phyloP scores from a whole-genome alignment of 441 rosid genomes.

The Eutrema salsugineum region DNA sequence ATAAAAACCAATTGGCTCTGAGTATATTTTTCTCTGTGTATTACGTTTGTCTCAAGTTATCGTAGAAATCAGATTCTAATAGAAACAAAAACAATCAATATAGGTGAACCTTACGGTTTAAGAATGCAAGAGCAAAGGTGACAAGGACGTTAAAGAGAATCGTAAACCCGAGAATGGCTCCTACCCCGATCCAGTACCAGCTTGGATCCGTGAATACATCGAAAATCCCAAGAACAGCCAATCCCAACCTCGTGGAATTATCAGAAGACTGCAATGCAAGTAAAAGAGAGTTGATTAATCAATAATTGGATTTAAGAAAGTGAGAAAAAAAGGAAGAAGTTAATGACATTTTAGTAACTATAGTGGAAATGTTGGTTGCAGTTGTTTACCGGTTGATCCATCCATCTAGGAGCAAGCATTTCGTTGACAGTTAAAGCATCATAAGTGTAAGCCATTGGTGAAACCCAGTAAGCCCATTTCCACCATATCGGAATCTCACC shows the following conservation, averaged over 20 bases:
- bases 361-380: background rate
- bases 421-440: conserved; percentile 75
- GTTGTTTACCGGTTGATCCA: conserved; percentile 52
- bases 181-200: conserved; percentile 91
- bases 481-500: conserved; percentile 77
- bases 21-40: background rate
- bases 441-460: conserved; percentile 74
- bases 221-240: conserved; percentile 53
- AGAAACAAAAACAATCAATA: background rate
- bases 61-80: background rate
- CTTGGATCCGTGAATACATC: conserved; percentile 42
- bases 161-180: conserved; percentile 52
- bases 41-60: background rate
- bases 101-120: conserved; percentile 63
- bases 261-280: conserved; percentile 52
- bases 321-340: background rate
- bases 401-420: conserved; percentile 87
- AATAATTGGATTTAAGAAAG: background rate
- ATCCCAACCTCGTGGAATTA: conserved; percentile 45
- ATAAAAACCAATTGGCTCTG: background rate
- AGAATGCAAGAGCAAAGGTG: conserved; percentile 60
- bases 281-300: background rate
- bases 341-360: background rate
- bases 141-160: conserved; percentile 69
- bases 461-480: conserved; percentile 90